phyloP scores from a whole-genome alignment of 345 rosid species.

The Boechera retrofracta region DNA sequence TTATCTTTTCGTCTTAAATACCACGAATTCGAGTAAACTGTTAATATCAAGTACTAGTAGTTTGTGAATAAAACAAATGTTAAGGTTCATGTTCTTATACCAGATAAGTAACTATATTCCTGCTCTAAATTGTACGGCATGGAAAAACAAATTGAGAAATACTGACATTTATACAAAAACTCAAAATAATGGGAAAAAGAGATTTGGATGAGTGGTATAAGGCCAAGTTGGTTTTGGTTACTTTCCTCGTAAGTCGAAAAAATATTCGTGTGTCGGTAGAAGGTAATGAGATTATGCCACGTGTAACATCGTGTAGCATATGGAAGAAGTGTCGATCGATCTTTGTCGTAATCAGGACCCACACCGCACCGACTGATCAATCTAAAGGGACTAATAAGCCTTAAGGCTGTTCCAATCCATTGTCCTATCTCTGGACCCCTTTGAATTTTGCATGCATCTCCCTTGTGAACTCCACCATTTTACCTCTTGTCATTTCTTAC shows the following conservation, averaged over 20 bases:
- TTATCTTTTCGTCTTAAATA: too few species aligned
- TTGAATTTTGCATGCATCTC: conserved; percentile 36
- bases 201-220: background rate
- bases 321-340: conserved; percentile 21
- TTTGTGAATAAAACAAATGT: background rate
- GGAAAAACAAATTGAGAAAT: too few species aligned
- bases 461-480: conserved; percentile 19
- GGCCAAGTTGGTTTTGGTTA: conserved; percentile 31
- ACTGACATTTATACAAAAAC: background rate
- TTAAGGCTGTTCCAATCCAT: conserved; percentile 38
- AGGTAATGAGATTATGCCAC: conserved; percentile 30
- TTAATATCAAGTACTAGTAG: background rate
- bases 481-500: conserved; percentile 38
- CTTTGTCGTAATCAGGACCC: conserved; percentile 35
- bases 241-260: conserved; percentile 60
- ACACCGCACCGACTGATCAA: conserved; percentile 39
- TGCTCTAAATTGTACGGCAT: background rate
- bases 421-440: conserved; percentile 42
- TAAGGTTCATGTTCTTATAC: background rate
- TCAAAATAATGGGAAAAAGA: background rate
- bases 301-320: conserved; percentile 30
- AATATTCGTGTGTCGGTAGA: conserved; percentile 55
- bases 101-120: background rate
- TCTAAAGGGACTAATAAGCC: conserved; percentile 27
- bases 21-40: background rate